Evolutionary conservation across 164 flowering plant genomes (phyloP).

Genomic region (Paratinospora sagittata): DNA sequence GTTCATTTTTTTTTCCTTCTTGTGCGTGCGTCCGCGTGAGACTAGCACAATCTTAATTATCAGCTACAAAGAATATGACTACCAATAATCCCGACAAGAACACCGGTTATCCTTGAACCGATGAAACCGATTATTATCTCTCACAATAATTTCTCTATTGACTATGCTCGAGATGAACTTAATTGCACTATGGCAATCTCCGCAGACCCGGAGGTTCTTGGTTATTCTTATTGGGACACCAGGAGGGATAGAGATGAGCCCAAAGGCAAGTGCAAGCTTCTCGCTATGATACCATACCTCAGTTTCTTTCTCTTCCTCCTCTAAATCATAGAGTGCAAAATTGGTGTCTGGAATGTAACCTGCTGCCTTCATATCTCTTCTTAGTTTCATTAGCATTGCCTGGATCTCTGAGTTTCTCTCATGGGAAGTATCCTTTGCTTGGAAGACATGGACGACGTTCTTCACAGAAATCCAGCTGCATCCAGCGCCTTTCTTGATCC

Average conservation of each 20-base stretch:
- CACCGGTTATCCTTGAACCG: conserved; percentile 48
- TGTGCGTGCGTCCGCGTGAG: too few relatives aligned
- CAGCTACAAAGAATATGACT: conserved; percentile 15
- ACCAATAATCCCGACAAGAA: conserved; percentile 82
- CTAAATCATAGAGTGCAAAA: conserved; percentile 60
- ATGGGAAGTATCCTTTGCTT: conserved; percentile 68
- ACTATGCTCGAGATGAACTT: conserved; percentile 60
- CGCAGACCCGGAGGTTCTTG: conserved; percentile 75
- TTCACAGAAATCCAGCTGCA: conserved; percentile 65
- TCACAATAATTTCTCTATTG: conserved; percentile 62
- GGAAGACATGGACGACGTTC: conserved; percentile 59
- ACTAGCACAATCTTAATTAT: too few relatives aligned
- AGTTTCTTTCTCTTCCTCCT: conserved; percentile 70
- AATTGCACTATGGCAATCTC: conserved; percentile 68
- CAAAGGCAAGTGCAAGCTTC: conserved; percentile 78
- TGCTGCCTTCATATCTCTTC: conserved; percentile 48
- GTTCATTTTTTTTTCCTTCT: too few relatives aligned
- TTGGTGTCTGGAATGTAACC: conserved; percentile 63
- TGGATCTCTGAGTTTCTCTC: conserved; percentile 54
- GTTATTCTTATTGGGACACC: conserved; percentile 72
- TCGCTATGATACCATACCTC: conserved; percentile 76
- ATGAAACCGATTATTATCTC: conserved; percentile 72
- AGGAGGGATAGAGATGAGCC: conserved; percentile 49
- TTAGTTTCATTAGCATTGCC: conserved; percentile 42
- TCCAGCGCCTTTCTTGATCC: conserved; percentile 67